Conservation (phyloP, 23 red algal species). For the Chondrus crispus region DNA sequence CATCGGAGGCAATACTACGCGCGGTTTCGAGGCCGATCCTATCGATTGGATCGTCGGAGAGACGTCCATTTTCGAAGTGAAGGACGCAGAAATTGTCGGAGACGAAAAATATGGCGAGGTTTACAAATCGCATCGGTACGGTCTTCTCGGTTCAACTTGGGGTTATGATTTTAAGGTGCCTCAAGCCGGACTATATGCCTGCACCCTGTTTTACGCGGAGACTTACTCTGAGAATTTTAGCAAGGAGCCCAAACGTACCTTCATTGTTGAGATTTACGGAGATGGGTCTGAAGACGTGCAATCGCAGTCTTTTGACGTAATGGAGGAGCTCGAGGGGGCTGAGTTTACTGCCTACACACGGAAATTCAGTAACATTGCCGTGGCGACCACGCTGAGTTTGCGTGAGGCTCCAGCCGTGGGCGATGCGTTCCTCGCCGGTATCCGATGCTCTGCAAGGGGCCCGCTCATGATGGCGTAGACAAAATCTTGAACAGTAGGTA, state of each 20-base stretch:
- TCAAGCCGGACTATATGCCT: slow-evolving; percentile 17
- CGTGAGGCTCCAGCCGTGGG: slow-evolving; percentile 9
- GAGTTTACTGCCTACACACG: slow-evolving; percentile 20
- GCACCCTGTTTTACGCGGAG: slow-evolving; percentile 41
- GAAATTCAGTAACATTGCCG: neutral
- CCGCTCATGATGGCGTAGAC: too few species aligned
- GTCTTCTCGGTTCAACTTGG: neutral
- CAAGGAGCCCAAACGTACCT: slow-evolving; percentile 1
- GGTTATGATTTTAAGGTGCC: slow-evolving; percentile 20
- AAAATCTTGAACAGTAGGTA: too few species aligned
- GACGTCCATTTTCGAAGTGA: neutral
- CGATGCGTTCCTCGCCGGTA: slow-evolving; percentile 32
- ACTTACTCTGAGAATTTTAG: slow-evolving; percentile 7
- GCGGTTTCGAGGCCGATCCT: neutral
- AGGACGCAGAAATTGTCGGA: neutral
- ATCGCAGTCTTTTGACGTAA: neutral
- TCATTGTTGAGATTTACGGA: slow-evolving; percentile 17
- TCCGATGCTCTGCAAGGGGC: too few species aligned
- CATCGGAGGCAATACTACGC: neutral
- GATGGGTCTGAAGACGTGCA: neutral
- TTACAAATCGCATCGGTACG: slow-evolving; percentile 35
- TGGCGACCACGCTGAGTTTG: neutral
- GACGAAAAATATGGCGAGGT: neutral
- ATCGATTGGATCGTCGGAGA: neutral
- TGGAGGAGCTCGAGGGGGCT: neutral